Evolutionary conservation across 495 filamentous ascomycete genomes (phyloP).

Genomic region (Chaetomium tenue): DNA sequence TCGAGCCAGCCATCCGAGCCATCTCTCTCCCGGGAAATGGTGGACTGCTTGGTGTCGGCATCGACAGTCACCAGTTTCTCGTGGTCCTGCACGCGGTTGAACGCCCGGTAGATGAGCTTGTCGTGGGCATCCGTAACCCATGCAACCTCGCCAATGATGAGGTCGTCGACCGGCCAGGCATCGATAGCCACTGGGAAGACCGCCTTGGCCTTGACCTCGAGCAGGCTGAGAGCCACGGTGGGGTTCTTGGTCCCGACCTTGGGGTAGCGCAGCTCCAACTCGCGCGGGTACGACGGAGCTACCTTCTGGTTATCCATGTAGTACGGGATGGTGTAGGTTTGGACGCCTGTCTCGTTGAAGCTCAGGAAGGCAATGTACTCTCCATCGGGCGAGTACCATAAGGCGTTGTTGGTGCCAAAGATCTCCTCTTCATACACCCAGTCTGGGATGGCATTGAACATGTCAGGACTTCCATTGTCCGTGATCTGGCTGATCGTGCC

Average conservation of each 20-base stretch:
- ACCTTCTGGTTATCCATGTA: conserved; percentile 51
- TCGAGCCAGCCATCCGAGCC: conserved; percentile 59
- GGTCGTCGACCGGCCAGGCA: conserved; percentile 49
- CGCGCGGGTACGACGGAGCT: conserved; percentile 52
- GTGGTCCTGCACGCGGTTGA: conserved; percentile 57
- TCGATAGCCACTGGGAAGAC: conserved; percentile 39
- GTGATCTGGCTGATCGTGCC: conserved; percentile 52
- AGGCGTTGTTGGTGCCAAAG: conserved; percentile 46
- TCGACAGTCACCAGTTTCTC: conserved; percentile 55
- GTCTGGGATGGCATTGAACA: conserved; percentile 60
- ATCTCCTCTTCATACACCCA: conserved; percentile 67
- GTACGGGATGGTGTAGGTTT: conserved; percentile 57
- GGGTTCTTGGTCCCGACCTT: conserved; percentile 60
- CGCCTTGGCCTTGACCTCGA: conserved; percentile 41
- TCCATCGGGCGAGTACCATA: conserved; percentile 61
- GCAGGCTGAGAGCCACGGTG: conserved; percentile 50
- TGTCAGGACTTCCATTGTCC: conserved; percentile 51
- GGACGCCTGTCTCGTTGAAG: conserved; percentile 59
- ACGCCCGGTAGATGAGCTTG: conserved; percentile 53
- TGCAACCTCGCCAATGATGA: conserved; percentile 56
- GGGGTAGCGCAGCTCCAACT: conserved; percentile 55
- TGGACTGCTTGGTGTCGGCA: conserved; percentile 35
- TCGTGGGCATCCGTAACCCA: conserved; percentile 56
- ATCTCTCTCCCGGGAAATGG: conserved; percentile 51
- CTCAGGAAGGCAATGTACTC: conserved; percentile 55